Percentiles rank a stretch among this genome's conserved stretches.
phyloP scores from a whole-genome alignment of 116 monocot species.

The Dioscorea cayenensis region DNA sequence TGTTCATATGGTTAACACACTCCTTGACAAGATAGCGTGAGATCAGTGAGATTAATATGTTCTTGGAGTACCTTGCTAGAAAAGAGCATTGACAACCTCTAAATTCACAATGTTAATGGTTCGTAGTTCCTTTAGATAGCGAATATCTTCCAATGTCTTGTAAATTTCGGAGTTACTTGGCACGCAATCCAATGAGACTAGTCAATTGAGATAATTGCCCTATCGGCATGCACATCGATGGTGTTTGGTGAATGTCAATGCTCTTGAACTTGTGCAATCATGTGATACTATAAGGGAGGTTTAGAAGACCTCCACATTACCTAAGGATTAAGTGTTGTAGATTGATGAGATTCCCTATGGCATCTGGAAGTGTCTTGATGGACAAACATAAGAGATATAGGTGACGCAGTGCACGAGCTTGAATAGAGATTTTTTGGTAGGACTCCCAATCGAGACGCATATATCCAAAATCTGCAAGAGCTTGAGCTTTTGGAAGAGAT shows the following conservation, averaged over 20 bases:
- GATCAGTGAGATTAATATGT: background rate
- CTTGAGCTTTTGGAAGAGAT: background rate
- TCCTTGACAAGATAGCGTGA: background rate
- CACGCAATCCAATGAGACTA: background rate
- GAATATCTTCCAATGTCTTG: background rate
- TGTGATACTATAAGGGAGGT: no score
- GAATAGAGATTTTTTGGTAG: constrained; percentile 16
- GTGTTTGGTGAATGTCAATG: no score
- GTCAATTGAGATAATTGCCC: background rate
- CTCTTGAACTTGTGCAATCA: no score
- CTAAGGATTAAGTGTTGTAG: no score
- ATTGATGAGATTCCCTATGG: no score
- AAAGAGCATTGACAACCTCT: background rate
- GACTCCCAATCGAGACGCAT: background rate
- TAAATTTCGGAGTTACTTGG: background rate
- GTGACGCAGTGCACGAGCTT: constrained; percentile 30
- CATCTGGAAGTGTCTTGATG: no score
- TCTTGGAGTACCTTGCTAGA: background rate
- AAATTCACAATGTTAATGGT: no score
- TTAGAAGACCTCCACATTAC: no score
- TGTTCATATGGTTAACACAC: background rate
- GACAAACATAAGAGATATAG: no score
- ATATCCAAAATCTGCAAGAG: constrained; percentile 10
- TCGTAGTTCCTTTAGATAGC: background rate
- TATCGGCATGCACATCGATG: background rate